phyloP scores from a whole-genome alignment of 768 basidiomycete species.

The Leccinum fibrillosum region DNA sequence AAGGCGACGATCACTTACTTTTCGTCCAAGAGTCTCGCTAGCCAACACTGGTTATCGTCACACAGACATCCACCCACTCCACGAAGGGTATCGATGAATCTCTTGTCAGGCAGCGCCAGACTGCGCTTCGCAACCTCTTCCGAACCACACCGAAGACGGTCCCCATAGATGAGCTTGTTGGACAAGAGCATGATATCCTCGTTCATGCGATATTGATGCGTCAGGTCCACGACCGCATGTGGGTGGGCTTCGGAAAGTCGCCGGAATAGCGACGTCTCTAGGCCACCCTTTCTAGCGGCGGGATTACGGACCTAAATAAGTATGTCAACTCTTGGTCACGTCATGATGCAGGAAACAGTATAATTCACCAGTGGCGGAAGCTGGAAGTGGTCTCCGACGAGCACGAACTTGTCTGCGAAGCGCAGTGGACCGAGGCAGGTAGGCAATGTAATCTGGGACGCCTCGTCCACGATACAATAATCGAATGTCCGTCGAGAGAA shows the following conservation, averaged over 20 bases:
- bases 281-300: slow-evolving; percentile 76
- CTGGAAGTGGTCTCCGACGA: slow-evolving; percentile 97
- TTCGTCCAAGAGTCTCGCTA: slow-evolving; percentile 58
- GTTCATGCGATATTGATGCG: slow-evolving; percentile 95
- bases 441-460: slow-evolving; percentile 94
- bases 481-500: slow-evolving; percentile 87
- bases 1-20: slow-evolving; percentile 42
- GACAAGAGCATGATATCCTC: slow-evolving; percentile 91
- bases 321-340: not conserved
- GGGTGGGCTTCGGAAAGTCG: slow-evolving; percentile 86
- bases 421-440: slow-evolving; percentile 93
- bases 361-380: slow-evolving; percentile 82
- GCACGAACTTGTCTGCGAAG: slow-evolving; percentile 85
- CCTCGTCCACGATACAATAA: slow-evolving; percentile 97
- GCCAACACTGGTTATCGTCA: slow-evolving; percentile 58
- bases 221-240: slow-evolving; percentile 78
- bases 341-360: not conserved
- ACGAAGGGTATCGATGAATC: slow-evolving; percentile 47
- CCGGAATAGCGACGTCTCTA: slow-evolving; percentile 89
- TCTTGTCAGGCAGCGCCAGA: slow-evolving; percentile 50
- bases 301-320: slow-evolving; percentile 70
- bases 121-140: slow-evolving; percentile 60
- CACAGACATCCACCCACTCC: slow-evolving; percentile 27
- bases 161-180: slow-evolving; percentile 81
- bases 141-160: slow-evolving; percentile 76